phyloP scores from a whole-genome alignment of 1,139 yeast species.

The Diutina sp. region DNA sequence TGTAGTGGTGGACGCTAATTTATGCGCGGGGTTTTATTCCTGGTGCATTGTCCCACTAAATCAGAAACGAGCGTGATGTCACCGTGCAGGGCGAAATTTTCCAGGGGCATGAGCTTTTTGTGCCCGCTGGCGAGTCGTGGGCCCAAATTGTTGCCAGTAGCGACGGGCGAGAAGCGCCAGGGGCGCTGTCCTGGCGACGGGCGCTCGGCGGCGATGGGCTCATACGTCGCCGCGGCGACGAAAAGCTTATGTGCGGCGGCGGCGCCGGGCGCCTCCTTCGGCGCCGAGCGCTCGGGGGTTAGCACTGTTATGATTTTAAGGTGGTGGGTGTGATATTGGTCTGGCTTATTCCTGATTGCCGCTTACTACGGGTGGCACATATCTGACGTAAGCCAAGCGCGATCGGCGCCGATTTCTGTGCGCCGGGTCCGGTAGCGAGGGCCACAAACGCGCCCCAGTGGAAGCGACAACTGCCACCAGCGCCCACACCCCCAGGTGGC shows the following conservation, averaged over 20 bases:
- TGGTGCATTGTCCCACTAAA: no score
- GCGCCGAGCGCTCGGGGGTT: neutral
- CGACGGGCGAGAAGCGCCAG: neutral
- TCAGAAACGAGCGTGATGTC: neutral
- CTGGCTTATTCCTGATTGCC: neutral
- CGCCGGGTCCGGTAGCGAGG: neutral
- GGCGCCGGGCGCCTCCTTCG: neutral
- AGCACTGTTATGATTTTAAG: no score
- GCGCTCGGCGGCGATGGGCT: no score
- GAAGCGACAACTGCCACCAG: no score
- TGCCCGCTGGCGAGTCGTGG: neutral
- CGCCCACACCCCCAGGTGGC: neutral
- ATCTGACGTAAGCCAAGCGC: neutral
- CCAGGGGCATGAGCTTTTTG: neutral
- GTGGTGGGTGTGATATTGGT: no score
- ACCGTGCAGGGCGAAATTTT: neutral
- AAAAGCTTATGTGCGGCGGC: neutral
- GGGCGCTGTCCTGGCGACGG: no score
- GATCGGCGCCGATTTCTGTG: neutral
- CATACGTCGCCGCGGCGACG: no score
- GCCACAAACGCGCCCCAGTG: neutral
- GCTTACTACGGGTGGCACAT: neutral
- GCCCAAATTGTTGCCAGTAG: neutral
- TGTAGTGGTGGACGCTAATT: no score
- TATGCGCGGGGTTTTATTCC: no score